Base-by-base conservation (phyloP, 176 grass and related monocot species). In the Zizania latifolia region DNA sequence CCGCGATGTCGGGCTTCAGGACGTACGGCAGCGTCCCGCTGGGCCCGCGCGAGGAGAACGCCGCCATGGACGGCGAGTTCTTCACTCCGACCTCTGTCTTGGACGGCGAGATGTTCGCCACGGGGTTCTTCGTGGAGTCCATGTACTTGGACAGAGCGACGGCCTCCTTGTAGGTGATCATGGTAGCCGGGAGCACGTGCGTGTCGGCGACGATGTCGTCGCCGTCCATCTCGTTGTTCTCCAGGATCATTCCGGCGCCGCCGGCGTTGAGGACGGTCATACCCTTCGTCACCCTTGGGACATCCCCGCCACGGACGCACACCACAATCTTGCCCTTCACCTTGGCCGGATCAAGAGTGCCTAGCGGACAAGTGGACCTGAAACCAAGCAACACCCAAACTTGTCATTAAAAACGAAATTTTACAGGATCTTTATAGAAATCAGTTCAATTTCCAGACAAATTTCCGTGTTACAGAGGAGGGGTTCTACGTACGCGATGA, bases 21-120 rank as follows among this genome's bases (percentile, higher is more conserved):
- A 96, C 56, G 62, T 60, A 81, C 13, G 87, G 89, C 1, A 81
- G 84, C 17, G 68, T 74, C 4, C 78, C 62, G 31, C 85, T 84
- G 10, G 93, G 93, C 27, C 93, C 93, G 38, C 87, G 75, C 11
- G 93, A 85, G 40, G 84, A 92, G 84, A 91, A 96, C 6, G 56
- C 57, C 0, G 89, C 81, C 10, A 92, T 46, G 11, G 78, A 62
- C 3, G 89, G 93, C 6, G 93, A 88, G 51, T 86, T 81, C 80
- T 83, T 79, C 1, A 84, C 78, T 8, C 89, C 89, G 3, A 96
- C 39, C 81, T 84, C 73, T 34, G 89, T 96, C 66, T 21, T 65
- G 19, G 68, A 50, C 6, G 85, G 82, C 10, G 88, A 88, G 86
- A 93, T 90, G 74, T 71, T 85, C 36, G 71, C 90, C 13, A 72